Evolutionary conservation across 2,329 filamentous ascomycete genomes (phyloP), one percentile per base, ranked within the genome.

Genomic region (Pseudogymnoascus sp.): DNA sequence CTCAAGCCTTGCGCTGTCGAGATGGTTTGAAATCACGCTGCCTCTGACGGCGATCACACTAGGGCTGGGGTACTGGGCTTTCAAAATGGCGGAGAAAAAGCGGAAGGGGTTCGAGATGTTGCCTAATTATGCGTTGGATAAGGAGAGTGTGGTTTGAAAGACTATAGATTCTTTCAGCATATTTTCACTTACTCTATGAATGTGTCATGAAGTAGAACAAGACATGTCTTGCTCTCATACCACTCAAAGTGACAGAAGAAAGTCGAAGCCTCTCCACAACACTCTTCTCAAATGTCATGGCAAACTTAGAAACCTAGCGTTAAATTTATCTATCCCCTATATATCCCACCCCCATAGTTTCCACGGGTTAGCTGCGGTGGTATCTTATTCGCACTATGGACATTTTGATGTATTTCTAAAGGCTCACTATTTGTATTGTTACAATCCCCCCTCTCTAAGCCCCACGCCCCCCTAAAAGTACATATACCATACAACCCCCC

Each of bases 21-120:
- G 73, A 40, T 77, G 76, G 75, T 64, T 77, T 2, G 66, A 77
- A 59, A 70, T 77, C 2, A 74, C 76, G 2, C 57, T 77, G n/a
- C 75, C 76, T 1, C 63, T 77, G 10, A 77, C 73, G 1, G 37
- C 68, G 2, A 5, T 77, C 0, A 77, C 75, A 0, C 40, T 71
- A 5, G 8, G 37, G 23, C 70, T 61, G 31, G 66, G 64, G 16
- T 67, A 64, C 10, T 59, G 62, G 2, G 40, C 37, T 11, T 65
- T 67, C 26, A 64, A 42, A 47, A 16, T 23, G 18, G 64, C 36
- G 8, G 47, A 65, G 21, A 65, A 26, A 36, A 65, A 51, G 10
- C 12, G 45, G 7, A 16, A 51, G 21, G 29, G 21, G 23, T 14
- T 47, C 42, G 42, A 3, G 42, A 10, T 51, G 16, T 23, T n/a